Evolutionary conservation across 2,329 filamentous ascomycete genomes (phyloP).

Genomic region (Aspergillus phoenicis): DNA sequence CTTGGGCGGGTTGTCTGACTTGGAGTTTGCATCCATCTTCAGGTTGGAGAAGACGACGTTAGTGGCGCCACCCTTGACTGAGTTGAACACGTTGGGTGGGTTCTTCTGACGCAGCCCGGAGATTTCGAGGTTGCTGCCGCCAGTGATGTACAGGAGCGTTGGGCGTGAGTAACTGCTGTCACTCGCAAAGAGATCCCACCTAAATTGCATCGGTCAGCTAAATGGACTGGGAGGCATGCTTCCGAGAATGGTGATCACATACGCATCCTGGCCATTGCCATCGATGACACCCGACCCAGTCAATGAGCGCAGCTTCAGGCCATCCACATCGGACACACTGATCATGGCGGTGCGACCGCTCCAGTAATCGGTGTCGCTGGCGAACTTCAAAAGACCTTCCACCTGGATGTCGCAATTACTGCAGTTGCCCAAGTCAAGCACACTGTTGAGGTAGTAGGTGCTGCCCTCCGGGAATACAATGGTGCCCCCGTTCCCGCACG

Average conservation of each 20-base stretch:
- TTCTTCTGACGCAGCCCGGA: slow-evolving; percentile 45
- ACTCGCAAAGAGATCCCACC: slow-evolving; percentile 45
- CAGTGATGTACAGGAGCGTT: slow-evolving; percentile 47
- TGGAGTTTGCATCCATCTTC: slow-evolving; percentile 44
- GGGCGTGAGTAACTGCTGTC: slow-evolving; percentile 45
- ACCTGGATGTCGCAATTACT: slow-evolving; percentile 50
- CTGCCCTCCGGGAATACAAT: slow-evolving; percentile 47
- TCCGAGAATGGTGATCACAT: background rate
- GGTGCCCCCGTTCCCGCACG: slow-evolving; percentile 48
- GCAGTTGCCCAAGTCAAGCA: slow-evolving; percentile 48
- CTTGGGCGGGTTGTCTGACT: slow-evolving; percentile 41
- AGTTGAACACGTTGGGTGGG: slow-evolving; percentile 51
- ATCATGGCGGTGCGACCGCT: slow-evolving; percentile 46
- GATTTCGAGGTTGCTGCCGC: slow-evolving; percentile 43
- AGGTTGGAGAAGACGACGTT: slow-evolving; percentile 44
- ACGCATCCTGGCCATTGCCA: slow-evolving; percentile 50
- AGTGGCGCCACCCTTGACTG: slow-evolving; percentile 39
- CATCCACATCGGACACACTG: slow-evolving; percentile 40
- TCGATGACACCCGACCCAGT: slow-evolving; percentile 49
- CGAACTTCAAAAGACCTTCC: slow-evolving; percentile 48
- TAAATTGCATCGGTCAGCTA: background rate
- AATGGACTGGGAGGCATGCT: background rate
- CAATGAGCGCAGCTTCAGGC: slow-evolving; percentile 44
- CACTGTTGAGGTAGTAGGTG: slow-evolving; percentile 50
- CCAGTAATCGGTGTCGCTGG: slow-evolving; percentile 47